These are phyloP conservation scores for Dissophora ornata DNA, from an alignment of 192 early-diverging fungal genomes.

Conservation along the genomic window DNA sequence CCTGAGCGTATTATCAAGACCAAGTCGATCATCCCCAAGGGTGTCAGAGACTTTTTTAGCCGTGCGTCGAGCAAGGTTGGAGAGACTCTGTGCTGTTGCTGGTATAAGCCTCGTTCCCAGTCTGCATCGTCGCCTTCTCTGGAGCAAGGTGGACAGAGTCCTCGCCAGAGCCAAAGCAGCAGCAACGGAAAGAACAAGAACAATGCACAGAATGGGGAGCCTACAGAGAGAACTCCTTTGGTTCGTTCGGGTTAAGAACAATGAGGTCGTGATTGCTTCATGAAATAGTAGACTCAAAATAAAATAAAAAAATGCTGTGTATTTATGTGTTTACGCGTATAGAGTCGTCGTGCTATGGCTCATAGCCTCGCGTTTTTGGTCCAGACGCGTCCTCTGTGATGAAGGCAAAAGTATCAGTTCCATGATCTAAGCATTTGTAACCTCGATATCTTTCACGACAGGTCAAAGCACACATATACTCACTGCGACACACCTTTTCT, in stretches of 20 bases:
- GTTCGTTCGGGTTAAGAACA: constrained; percentile 24
- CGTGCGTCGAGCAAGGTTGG: neutral
- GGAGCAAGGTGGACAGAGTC: constrained; percentile 8
- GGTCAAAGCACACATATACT: too few species aligned
- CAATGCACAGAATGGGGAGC: neutral
- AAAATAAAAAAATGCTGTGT: too few species aligned
- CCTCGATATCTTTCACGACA: too few species aligned
- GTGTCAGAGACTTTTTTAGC: constrained; percentile 1
- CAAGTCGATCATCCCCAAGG: constrained; percentile 17
- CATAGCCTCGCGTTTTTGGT: too few species aligned
- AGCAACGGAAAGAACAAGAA: neutral
- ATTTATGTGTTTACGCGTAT: too few species aligned
- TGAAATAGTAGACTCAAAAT: too few species aligned
- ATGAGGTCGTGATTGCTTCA: too few species aligned
- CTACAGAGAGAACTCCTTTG: constrained; percentile 41
- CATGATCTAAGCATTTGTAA: too few species aligned
- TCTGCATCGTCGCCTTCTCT: constrained; percentile 7
- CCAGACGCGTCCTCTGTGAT: too few species aligned
- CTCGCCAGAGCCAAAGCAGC: neutral
- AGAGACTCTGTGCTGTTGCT: constrained; percentile 22
- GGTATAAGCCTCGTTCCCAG: constrained; percentile 2
- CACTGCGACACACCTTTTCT: too few species aligned
- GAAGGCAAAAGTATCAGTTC: too few species aligned
- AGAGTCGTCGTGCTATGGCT: too few species aligned
- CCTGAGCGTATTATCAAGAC: constrained; percentile 42